A percentile compares a stretch with the other conserved stretches of the same genome.
Evolutionary conservation across 768 basidiomycete genomes (phyloP).

Genomic region (Boletus rubroflammeus): DNA sequence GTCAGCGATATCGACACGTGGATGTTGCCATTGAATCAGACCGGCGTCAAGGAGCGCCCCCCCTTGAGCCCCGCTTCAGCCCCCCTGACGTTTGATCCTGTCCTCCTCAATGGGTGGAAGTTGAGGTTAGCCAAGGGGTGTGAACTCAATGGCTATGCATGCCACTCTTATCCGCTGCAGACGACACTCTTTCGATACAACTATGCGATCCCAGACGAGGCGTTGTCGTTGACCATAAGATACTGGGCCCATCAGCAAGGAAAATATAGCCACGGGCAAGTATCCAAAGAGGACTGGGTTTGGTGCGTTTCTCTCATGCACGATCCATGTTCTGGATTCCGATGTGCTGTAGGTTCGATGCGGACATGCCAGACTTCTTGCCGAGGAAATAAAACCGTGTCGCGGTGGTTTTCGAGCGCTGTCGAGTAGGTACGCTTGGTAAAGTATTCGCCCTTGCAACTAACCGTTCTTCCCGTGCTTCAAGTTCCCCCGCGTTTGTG

Average conservation of each 20-base stretch:
- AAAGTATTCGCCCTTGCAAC: not conserved
- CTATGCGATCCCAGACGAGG: slow-evolving; percentile 17
- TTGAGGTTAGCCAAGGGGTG: not conserved
- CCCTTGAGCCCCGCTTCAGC: slow-evolving; percentile 9
- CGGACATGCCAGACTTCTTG: slow-evolving; percentile 15
- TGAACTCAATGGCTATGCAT: not conserved
- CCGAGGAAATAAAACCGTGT: rapidly evolving
- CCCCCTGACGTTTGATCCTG: slow-evolving; percentile 14
- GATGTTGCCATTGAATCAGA: slow-evolving; percentile 29
- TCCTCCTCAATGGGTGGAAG: slow-evolving; percentile 19
- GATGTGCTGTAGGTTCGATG: slow-evolving; percentile 20
- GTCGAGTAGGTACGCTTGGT: not conserved
- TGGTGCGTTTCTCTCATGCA: slow-evolving; percentile 13
- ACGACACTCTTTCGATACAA: slow-evolving; percentile 27
- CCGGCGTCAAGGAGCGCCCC: slow-evolving; percentile 9
- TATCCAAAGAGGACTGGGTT: slow-evolving; percentile 14
- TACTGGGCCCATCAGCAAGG: slow-evolving; percentile 11
- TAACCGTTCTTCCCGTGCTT: not conserved
- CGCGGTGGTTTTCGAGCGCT: not conserved
- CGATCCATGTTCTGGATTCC: too few relatives aligned
- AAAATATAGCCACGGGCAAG: not conserved
- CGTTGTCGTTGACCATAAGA: not conserved
- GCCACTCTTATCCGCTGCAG: slow-evolving; percentile 1
- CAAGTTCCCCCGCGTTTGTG: not conserved
- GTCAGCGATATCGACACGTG: slow-evolving; percentile 33